Evolutionary conservation across 352 stramenopile genomes (phyloP).

Genomic region (Phytophthora hybrid): DNA sequence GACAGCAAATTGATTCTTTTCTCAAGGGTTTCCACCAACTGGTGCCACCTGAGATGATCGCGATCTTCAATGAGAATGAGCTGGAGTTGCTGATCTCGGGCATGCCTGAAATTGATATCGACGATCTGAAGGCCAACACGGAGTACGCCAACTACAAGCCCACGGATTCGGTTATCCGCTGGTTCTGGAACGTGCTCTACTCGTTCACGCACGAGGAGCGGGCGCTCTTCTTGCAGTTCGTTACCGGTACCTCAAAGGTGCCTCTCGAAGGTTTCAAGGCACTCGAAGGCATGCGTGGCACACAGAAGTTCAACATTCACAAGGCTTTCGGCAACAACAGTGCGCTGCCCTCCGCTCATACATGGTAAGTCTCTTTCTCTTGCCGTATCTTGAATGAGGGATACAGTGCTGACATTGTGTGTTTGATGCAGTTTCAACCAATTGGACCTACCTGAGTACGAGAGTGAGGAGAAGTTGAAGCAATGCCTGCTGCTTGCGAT

Average conservation of each 20-base stretch:
- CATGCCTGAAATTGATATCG: conserved; percentile 95
- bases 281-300: conserved; percentile 98
- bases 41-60: conserved; percentile 90
- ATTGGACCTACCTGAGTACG: conserved; percentile 98
- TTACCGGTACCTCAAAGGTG: conserved; percentile 93
- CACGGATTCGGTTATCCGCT: conserved; percentile 91
- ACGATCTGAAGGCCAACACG: conserved; percentile 94
- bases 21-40: conserved; percentile 93
- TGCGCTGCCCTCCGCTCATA: conserved; percentile 95
- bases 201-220: conserved; percentile 92
- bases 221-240: conserved; percentile 94
- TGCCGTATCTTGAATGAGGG: neutral
- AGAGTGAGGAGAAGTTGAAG: conserved; percentile 97
- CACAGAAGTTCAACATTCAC: conserved; percentile 99
- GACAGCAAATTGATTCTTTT: conserved; percentile 94
- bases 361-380: conserved; percentile 82
- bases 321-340: conserved; percentile 94
- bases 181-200: conserved; percentile 95
- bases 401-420: conserved; percentile 21
- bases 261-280: conserved; percentile 98
- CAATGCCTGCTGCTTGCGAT: conserved; percentile 98
- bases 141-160: conserved; percentile 95
- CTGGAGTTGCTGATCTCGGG: conserved; percentile 94
- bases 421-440: conserved; percentile 95
- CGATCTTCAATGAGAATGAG: conserved; percentile 95